Evolutionary conservation across 192 early-diverging fungal genomes (phyloP), one percentile per base, ranked within the genome.

Genomic region (Coemansia umbellata): DNA sequence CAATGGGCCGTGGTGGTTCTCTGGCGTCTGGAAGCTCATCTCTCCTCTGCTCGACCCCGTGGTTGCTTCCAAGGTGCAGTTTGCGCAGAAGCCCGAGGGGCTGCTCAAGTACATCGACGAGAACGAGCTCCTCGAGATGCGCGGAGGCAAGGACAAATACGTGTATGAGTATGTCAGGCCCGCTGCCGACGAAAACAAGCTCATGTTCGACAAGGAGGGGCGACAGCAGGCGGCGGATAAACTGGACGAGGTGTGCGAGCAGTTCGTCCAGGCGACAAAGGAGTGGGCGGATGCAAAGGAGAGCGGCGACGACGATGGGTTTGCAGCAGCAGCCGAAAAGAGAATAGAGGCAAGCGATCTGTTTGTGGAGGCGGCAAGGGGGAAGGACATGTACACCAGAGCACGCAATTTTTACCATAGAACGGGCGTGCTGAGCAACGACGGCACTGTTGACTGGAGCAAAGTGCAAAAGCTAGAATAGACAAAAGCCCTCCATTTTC

Each of bases 1-100:
- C 51, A 85, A 87, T 44, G 91, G 91, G 1, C 94, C 94, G n/a
- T 96, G 91, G 87, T 81, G 93, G 52, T 96, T 96, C 66, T 82
- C 83, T 31, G 88, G 87, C 47, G 65, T 91, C 31, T 96, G 92
- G 92, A 81, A 81, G 41, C 64, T 96, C 53, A 91, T 96, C 52
- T 79, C 84, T 31, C 88, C 91, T 14, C 77, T 92, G 47, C 76
- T 96, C 10, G 94, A 96, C 67, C 91, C 94, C 9, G 89, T 94
- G 10, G 94, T 96, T 2, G 91, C 85, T 10, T 70, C 81, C 50
- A 96, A 96, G 62, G 86, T 96, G 58, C 70, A 81, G 26, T 94
- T 96, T 56, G 84, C 88, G 13, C 83, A 87, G 26, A 78, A 66
- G 30, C 58, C 84, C 47, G 83, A 90, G 24, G 83, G 85, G 6